A percentile compares a stretch with the other conserved stretches of the same genome.
phyloP scores from a whole-genome alignment of 2,329 filamentous ascomycete genomes.

The Botrytis squamosa region DNA sequence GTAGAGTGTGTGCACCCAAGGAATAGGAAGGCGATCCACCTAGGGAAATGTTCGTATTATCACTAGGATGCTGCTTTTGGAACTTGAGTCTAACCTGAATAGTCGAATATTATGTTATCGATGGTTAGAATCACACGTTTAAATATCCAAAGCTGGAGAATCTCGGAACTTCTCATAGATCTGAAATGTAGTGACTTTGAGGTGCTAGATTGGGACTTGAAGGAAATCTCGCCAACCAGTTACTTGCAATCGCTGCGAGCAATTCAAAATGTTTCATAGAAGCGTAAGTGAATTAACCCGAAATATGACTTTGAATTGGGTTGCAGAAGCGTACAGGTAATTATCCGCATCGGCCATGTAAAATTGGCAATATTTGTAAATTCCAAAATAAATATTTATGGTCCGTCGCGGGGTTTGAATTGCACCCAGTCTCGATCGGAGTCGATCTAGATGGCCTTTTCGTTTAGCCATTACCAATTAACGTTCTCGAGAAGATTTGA shows the following conservation, averaged over 20 bases:
- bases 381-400: not conserved
- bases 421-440: not conserved
- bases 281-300: not conserved
- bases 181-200: not conserved
- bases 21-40: not conserved
- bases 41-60: not conserved
- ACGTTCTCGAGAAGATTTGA: fast-evolving
- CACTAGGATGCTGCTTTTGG: not conserved
- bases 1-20: not conserved
- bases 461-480: not conserved
- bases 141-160: no score
- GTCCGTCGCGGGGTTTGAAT: not conserved
- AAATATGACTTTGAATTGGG: not conserved
- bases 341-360: not conserved
- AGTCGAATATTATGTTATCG: no score
- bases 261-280: not conserved
- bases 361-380: not conserved
- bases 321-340: not conserved
- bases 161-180: fast-evolving
- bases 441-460: not conserved
- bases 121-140: no score
- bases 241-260: not conserved
- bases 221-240: not conserved
- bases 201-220: not conserved
- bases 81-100: not conserved